Evolutionary conservation across 75 land plant species (phyloP).

Genomic region (Isoetes taiwanensis): DNA sequence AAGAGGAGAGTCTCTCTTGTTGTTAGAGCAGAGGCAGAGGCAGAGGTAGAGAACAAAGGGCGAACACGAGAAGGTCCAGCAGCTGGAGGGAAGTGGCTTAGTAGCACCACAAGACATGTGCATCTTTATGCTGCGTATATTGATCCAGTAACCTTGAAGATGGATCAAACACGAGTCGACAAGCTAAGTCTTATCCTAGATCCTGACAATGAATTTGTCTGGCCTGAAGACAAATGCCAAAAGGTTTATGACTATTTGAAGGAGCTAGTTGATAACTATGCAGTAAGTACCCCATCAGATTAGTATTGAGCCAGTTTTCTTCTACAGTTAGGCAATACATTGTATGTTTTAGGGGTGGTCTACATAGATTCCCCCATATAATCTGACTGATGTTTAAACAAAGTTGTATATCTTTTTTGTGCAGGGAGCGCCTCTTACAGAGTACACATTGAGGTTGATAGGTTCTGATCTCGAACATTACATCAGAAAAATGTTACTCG

Average conservation of each 20-base stretch:
- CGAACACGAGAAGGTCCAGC: too few relatives aligned
- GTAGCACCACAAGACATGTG: slow-evolving; percentile 65
- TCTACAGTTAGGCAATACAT: too few relatives aligned
- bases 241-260: slow-evolving; percentile 60
- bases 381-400: background rate
- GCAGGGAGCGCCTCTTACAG: slow-evolving; percentile 73
- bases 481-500: slow-evolving; percentile 71
- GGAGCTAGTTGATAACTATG: slow-evolving; percentile 78
- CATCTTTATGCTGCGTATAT: slow-evolving; percentile 69
- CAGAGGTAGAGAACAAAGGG: too few relatives aligned
- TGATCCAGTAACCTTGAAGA: slow-evolving; percentile 56
- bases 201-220: slow-evolving; percentile 72
- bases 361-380: background rate
- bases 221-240: slow-evolving; percentile 58
- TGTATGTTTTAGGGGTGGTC: background rate
- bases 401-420: background rate
- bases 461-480: slow-evolving; percentile 87
- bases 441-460: slow-evolving; percentile 79
- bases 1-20: too few relatives aligned
- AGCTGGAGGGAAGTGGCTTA: slow-evolving; percentile 91
- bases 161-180: slow-evolving; percentile 85
- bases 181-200: slow-evolving; percentile 77
- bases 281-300: slow-evolving; percentile 19
- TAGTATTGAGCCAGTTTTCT: background rate
- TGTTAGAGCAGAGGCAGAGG: too few relatives aligned